Evolutionary conservation across 1,139 yeast genomes (phyloP).

Genomic region (Candida glucosophila): DNA sequence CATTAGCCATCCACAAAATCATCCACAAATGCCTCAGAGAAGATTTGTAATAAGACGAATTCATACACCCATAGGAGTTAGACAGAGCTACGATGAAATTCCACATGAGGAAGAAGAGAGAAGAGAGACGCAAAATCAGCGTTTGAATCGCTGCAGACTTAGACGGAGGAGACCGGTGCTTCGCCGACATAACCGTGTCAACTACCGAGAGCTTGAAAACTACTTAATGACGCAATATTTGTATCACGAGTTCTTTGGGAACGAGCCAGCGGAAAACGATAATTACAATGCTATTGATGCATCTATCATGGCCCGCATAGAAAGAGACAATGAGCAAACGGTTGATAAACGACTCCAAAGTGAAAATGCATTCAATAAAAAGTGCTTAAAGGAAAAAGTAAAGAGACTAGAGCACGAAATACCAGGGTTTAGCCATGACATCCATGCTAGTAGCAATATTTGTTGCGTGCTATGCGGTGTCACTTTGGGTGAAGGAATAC

Average conservation of each 20-base stretch:
- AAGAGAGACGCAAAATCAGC: too few species aligned
- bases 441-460: conserved; percentile 20
- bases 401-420: conserved; percentile 14
- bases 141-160: too few species aligned
- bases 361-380: conserved; percentile 24
- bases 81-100: too few species aligned
- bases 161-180: too few species aligned
- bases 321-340: conserved; percentile 30
- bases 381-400: conserved; percentile 21
- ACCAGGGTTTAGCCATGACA: conserved; percentile 29
- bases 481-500: conserved; percentile 63
- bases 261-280: too few species aligned
- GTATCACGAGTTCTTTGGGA: too few species aligned
- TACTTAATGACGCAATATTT: too few species aligned
- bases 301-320: conserved; percentile 33
- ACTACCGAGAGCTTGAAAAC: too few species aligned
- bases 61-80: too few species aligned
- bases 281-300: conserved; percentile 15
- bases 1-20: neutral
- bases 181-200: too few species aligned
- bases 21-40: neutral
- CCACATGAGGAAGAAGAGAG: too few species aligned
- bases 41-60: neutral
- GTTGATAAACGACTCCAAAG: conserved; percentile 23
- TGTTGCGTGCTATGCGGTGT: conserved; percentile 69